Evolutionary conservation across 768 basidiomycete species (phyloP).

Genomic region (Kwoniella europaea): DNA sequence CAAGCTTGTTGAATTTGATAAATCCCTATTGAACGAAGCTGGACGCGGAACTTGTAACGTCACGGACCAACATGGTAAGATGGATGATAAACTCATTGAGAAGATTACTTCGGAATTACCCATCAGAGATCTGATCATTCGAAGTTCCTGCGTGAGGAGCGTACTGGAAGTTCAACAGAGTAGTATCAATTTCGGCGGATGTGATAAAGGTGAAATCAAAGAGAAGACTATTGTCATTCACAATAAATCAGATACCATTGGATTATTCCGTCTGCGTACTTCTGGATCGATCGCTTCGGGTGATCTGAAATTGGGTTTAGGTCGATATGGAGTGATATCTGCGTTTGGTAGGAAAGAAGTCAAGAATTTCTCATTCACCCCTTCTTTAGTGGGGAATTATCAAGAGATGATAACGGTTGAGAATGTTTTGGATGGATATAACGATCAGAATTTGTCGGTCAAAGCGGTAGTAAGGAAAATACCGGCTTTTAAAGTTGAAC

Average conservation of each 20-base stretch:
- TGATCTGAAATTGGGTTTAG: slow-evolving; percentile 53
- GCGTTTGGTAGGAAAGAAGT: slow-evolving; percentile 54
- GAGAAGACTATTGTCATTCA: slow-evolving; percentile 56
- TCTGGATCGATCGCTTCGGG: slow-evolving; percentile 55
- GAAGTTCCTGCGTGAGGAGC: slow-evolving; percentile 46
- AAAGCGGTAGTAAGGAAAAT: slow-evolving; percentile 55
- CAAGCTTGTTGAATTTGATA: slow-evolving; percentile 49
- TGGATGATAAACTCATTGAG: slow-evolving; percentile 9
- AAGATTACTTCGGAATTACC: slow-evolving; percentile 39
- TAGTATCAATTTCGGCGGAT: slow-evolving; percentile 55
- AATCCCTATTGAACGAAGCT: slow-evolving; percentile 23
- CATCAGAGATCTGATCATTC: slow-evolving; percentile 52
- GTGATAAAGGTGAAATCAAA: slow-evolving; percentile 54
- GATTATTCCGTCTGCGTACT: slow-evolving; percentile 53
- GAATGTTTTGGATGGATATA: slow-evolving; percentile 49
- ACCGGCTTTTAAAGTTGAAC: slow-evolving; percentile 51
- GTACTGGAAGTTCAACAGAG: slow-evolving; percentile 55
- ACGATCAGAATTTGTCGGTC: slow-evolving; percentile 51
- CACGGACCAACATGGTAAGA: neutral
- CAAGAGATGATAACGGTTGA: slow-evolving; percentile 54
- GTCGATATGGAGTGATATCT: slow-evolving; percentile 55
- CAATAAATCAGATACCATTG: slow-evolving; percentile 55
- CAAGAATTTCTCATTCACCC: slow-evolving; percentile 52
- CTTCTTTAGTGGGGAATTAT: slow-evolving; percentile 51
- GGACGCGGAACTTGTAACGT: slow-evolving; percentile 3